phyloP scores from a whole-genome alignment of 495 filamentous ascomycete genomes.

The Pseudomonodictys pantanalensis region DNA sequence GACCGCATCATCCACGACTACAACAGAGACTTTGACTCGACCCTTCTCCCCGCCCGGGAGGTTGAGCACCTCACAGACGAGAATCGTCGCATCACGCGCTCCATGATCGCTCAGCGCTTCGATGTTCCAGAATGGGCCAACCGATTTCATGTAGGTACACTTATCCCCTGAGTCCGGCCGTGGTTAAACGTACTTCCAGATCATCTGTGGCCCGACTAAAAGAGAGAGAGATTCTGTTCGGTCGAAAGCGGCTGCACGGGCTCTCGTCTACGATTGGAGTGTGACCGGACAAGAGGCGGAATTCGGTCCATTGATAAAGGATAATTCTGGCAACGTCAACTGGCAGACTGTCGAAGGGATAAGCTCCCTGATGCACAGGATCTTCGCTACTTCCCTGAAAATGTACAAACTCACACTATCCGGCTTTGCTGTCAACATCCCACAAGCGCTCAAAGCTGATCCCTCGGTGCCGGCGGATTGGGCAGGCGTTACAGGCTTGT shows the following conservation, averaged over 20 bases:
- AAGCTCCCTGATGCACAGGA: constrained; percentile 24
- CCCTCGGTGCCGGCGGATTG: constrained; percentile 11
- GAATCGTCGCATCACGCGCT: constrained; percentile 19
- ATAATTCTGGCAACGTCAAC: constrained; percentile 22
- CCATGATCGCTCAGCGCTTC: constrained; percentile 2
- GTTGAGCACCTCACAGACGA: constrained; percentile 7
- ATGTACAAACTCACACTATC: background rate
- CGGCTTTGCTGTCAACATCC: constrained; percentile 13
- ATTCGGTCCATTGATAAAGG: constrained; percentile 23
- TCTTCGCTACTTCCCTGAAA: constrained; percentile 11
- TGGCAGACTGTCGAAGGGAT: constrained; percentile 24
- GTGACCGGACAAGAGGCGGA: constrained; percentile 13
- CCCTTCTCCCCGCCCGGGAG: constrained; percentile 20
- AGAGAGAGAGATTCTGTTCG: constrained; percentile 15
- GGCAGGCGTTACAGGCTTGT: constrained; percentile 23
- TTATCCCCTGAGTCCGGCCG: background rate
- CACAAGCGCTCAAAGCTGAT: background rate
- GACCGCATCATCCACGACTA: constrained; percentile 30
- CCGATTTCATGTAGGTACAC: constrained; percentile 20
- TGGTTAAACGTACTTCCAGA: background rate
- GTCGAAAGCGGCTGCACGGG: constrained; percentile 20
- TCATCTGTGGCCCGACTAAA: constrained; percentile 21
- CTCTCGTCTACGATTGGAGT: constrained; percentile 27
- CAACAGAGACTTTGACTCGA: constrained; percentile 9
- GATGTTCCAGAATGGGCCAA: constrained; percentile 15